phyloP scores from a whole-genome alignment of 2,329 filamentous ascomycete species.

The Polytolypa hystricis region DNA sequence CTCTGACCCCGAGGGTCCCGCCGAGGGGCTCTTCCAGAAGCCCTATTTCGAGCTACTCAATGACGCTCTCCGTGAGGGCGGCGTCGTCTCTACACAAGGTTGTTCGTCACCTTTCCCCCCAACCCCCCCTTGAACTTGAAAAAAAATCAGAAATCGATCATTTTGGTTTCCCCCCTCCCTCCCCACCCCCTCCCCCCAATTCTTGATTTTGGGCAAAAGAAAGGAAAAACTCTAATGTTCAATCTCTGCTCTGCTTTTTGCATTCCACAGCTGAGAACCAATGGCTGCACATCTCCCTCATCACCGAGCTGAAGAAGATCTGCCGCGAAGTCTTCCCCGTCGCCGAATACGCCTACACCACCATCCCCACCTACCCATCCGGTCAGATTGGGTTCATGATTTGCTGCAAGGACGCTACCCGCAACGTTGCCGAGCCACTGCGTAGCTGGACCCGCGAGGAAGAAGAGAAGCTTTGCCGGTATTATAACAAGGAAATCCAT shows the following conservation, averaged over 20 bases:
- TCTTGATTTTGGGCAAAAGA: no score
- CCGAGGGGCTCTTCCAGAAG: constrained; percentile 95
- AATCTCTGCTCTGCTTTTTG: no score
- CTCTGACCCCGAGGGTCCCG: constrained; percentile 91
- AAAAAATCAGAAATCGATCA: constrained; percentile 4
- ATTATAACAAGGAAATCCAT: constrained; percentile 97
- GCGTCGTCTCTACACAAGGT: constrained; percentile 99
- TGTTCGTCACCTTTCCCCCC: constrained; percentile 62
- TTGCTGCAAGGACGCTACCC: constrained; percentile 84
- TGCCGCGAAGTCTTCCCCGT: constrained; percentile 96
- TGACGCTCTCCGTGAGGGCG: constrained; percentile 82
- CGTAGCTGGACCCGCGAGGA: constrained; percentile 74
- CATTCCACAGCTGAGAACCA: constrained; percentile 76
- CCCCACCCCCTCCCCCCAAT: constrained; percentile 23
- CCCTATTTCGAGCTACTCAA: constrained; percentile 93
- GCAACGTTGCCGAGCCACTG: constrained; percentile 75
- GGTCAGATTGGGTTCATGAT: constrained; percentile 99
- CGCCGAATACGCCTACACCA: constrained; percentile 95
- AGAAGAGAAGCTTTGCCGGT: constrained; percentile 84
- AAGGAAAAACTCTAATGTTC: no score
- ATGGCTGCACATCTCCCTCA: constrained; percentile 93
- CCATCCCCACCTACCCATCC: constrained; percentile 96
- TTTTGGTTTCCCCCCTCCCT: constrained; percentile 18
- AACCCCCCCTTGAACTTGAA: constrained; percentile 2
- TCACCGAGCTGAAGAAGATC: constrained; percentile 89